Percentiles rank a stretch among this genome's conserved stretches.
phyloP scores from a whole-genome alignment of 352 stramenopile genomes.

The Phytophthora fragariaefolia region DNA sequence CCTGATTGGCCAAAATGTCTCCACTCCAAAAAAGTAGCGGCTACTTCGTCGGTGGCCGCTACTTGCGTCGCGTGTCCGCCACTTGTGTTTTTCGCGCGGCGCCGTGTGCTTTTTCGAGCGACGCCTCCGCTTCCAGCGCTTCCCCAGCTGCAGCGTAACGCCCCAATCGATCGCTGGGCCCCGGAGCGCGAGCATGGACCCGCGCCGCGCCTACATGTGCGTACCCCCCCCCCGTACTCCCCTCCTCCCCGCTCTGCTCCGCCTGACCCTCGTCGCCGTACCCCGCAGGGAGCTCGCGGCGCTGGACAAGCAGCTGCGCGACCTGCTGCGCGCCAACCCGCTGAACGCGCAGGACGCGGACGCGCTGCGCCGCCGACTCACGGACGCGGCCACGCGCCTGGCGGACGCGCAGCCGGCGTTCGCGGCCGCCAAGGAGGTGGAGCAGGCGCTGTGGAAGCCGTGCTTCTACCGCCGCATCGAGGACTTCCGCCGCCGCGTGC shows the following conservation, averaged over 20 bases:
- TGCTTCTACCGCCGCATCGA: constrained; percentile 94
- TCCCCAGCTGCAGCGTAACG: no score
- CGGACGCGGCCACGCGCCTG: constrained; percentile 58
- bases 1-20: no score
- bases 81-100: no score
- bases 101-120: no score
- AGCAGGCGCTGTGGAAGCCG: constrained; percentile 90
- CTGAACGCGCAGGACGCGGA: constrained; percentile 69
- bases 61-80: no score
- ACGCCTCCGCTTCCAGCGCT: no score
- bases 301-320: constrained; percentile 76
- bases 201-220: constrained; percentile 41
- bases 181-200: constrained; percentile 37
- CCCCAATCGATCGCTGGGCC: background rate
- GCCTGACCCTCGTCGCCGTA: background rate
- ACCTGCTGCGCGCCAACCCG: constrained; percentile 70
- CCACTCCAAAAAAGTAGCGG: no score
- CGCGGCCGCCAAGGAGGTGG: constrained; percentile 71
- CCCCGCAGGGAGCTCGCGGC: constrained; percentile 66
- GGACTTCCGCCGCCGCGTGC: constrained; percentile 86
- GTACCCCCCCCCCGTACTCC: background rate
- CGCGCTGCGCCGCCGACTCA: constrained; percentile 57
- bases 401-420: constrained; percentile 56
- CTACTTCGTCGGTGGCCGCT: no score
- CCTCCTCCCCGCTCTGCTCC: background rate